Percentiles rank a stretch among this genome's conserved stretches.
Evolutionary conservation across 208 protist species (phyloP).

Genomic region (Leptomonas pyrrhocoris): DNA sequence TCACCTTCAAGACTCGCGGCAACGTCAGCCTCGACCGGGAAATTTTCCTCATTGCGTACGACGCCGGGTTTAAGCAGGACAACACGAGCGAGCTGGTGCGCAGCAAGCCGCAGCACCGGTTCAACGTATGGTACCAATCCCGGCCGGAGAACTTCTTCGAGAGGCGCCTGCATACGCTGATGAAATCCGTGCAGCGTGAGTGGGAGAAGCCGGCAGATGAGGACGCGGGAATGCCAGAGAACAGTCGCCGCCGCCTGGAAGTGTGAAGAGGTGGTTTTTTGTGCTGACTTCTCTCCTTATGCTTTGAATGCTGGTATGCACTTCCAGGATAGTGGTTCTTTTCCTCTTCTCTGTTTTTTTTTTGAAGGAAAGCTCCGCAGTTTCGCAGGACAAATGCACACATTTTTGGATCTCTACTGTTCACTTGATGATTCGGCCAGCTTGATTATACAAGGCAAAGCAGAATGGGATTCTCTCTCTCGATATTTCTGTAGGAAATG

Average conservation of each 20-base stretch:
- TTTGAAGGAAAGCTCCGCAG: no score
- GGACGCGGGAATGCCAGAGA: constrained; percentile 26
- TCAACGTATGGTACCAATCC: constrained; percentile 87
- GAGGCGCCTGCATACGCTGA: constrained; percentile 51
- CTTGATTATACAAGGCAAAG: no score
- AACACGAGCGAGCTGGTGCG: constrained; percentile 48
- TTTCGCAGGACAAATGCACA: no score
- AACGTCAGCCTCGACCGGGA: constrained; percentile 58
- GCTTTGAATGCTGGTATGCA: no score
- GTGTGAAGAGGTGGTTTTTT: constrained; percentile 1
- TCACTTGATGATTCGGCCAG: no score
- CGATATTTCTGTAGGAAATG: no score
- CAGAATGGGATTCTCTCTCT: no score
- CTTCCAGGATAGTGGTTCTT: no score
- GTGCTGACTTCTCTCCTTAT: not conserved
- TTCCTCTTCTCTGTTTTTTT: no score
- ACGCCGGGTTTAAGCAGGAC: constrained; percentile 60
- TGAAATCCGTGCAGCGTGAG: constrained; percentile 74
- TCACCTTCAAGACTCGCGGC: constrained; percentile 51
- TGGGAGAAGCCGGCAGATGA: constrained; percentile 59
- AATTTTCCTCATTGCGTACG: constrained; percentile 79
- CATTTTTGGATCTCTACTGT: no score
- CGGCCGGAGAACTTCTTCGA: constrained; percentile 62
- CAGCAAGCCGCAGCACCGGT: constrained; percentile 67
- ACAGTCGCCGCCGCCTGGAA: constrained; percentile 34